These are phyloP conservation scores for Plenodomus tracheiphilus DNA, from an alignment of 2,329 filamentous ascomycete species.

Conservation along the genomic window DNA sequence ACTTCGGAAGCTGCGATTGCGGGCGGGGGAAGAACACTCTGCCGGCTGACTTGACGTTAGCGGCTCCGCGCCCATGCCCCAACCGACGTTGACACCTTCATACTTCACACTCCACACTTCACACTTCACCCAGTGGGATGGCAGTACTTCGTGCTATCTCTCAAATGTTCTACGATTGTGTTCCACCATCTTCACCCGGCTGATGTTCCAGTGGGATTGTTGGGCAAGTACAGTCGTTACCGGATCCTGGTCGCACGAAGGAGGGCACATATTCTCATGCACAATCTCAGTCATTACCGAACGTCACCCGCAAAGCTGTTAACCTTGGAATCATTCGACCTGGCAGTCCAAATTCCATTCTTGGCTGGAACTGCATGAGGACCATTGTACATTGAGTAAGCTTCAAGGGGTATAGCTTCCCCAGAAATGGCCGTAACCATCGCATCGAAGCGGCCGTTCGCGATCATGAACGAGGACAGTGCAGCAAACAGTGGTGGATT, in stretches of 20 bases:
- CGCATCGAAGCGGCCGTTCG: slow-evolving; percentile 34
- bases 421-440: slow-evolving; percentile 30
- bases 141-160: background rate
- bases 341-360: background rate
- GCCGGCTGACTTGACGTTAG: no score
- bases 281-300: background rate
- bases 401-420: background rate
- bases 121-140: background rate
- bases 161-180: background rate
- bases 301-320: no score
- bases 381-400: background rate
- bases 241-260: background rate
- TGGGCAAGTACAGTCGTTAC: background rate
- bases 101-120: background rate
- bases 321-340: background rate
- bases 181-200: background rate
- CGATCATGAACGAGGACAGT: slow-evolving; percentile 26
- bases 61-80: no score
- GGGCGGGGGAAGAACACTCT: no score
- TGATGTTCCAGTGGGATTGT: background rate
- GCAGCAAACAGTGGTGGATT: slow-evolving; percentile 4
- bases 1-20: no score
- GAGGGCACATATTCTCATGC: background rate
- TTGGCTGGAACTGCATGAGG: background rate
- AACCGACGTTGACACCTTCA: no score